These are phyloP conservation scores for Solanum acaule DNA, from an alignment of 257 asterid species.

Conservation along the genomic window DNA sequence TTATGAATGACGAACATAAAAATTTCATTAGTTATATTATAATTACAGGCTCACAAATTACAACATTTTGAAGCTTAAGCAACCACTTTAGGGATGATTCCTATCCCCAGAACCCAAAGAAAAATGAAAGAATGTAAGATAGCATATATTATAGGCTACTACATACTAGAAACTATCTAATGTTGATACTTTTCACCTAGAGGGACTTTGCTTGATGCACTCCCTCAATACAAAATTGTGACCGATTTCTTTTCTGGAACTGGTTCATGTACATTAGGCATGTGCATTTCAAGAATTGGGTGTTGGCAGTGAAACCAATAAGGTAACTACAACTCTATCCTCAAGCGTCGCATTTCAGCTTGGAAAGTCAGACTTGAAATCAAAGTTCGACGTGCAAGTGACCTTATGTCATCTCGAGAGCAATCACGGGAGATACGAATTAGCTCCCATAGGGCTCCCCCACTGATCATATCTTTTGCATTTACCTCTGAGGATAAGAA, in stretches of 20 bases:
- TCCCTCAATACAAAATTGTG: background rate
- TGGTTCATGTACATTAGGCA: background rate
- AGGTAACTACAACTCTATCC: conserved; percentile 57
- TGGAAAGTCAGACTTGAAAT: conserved; percentile 77
- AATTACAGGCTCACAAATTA: conserved; percentile 26
- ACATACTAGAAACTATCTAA: background rate
- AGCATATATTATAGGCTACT: background rate
- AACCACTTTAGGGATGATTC: background rate
- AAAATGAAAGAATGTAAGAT: background rate
- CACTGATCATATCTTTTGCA: conserved; percentile 80
- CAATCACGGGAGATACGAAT: conserved; percentile 97
- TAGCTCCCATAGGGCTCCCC: conserved; percentile 99
- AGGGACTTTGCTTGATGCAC: background rate
- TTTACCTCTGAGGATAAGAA: conserved; percentile 51
- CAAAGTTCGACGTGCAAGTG: conserved; percentile 87
- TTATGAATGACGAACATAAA: background rate
- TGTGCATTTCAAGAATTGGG: background rate
- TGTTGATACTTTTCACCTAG: background rate
- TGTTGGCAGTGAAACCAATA: background rate
- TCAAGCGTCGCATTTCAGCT: conserved; percentile 72
- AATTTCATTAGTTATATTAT: conserved; percentile 1
- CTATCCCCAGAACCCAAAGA: background rate
- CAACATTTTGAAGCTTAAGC: conserved; percentile 29
- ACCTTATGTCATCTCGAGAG: conserved; percentile 84
- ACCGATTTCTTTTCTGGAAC: background rate